Percentiles rank a stretch among this genome's conserved stretches.
Evolutionary conservation across 164 flowering plant genomes (phyloP).

Genomic region (Magnolia officinalis): DNA sequence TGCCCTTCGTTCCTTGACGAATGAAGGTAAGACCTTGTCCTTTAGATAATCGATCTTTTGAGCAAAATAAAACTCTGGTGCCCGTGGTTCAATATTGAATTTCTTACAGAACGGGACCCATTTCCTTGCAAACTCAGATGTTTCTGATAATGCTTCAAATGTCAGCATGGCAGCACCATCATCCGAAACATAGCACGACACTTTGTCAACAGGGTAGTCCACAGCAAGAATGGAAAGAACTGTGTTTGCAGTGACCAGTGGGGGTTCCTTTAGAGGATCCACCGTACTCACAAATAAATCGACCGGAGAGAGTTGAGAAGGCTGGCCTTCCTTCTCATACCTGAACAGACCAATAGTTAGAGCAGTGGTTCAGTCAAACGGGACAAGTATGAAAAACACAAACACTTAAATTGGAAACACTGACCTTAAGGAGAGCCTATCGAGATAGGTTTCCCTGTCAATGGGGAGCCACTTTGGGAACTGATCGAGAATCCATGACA

Average conservation of each 20-base stretch:
- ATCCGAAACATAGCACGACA: slow-evolving; percentile 76
- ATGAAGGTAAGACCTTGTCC: slow-evolving; percentile 58
- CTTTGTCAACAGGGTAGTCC: slow-evolving; percentile 68
- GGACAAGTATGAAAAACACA: neutral
- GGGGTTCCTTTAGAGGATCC: slow-evolving; percentile 67
- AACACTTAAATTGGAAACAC: slow-evolving; percentile 6
- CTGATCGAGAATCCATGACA: slow-evolving; percentile 71
- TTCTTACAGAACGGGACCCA: slow-evolving; percentile 80
- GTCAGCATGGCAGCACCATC: slow-evolving; percentile 80
- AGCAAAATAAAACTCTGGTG: slow-evolving; percentile 63
- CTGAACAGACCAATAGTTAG: slow-evolving; percentile 19
- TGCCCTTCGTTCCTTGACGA: slow-evolving; percentile 66
- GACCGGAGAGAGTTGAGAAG: slow-evolving; percentile 51
- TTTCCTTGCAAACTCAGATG: slow-evolving; percentile 65
- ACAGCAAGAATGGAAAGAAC: slow-evolving; percentile 71
- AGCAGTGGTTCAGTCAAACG: neutral
- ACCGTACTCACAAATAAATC: slow-evolving; percentile 71
- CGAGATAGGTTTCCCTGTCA: slow-evolving; percentile 65
- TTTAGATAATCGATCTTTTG: slow-evolving; percentile 65
- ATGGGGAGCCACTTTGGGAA: slow-evolving; percentile 67
- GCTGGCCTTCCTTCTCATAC: slow-evolving; percentile 68
- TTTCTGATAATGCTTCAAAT: slow-evolving; percentile 68
- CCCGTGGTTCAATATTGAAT: slow-evolving; percentile 66
- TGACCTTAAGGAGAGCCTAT: slow-evolving; percentile 55
- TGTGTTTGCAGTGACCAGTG: slow-evolving; percentile 70